Percentiles rank a stretch among this genome's conserved stretches.
Evolutionary conservation across 768 basidiomycete species (phyloP).

Genomic region (Ephemerocybe angulata): DNA sequence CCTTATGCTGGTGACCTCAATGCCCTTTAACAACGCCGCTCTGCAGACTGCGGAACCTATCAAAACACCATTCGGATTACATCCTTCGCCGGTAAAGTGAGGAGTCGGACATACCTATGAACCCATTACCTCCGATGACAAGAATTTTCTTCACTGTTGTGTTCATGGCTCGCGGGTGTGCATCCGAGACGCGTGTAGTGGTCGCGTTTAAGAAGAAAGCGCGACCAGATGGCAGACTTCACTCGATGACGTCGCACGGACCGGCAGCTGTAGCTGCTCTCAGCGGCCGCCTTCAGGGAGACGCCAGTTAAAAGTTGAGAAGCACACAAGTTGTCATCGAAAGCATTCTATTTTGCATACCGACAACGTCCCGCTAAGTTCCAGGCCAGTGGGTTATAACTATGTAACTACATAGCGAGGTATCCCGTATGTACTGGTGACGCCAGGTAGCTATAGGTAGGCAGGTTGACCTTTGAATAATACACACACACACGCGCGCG

Average conservation of each 20-base stretch:
- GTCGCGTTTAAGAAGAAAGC: background rate
- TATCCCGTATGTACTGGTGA: too few relatives aligned
- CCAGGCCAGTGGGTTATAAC: too few relatives aligned
- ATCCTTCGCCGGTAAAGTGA: constrained; percentile 6
- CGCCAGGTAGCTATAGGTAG: too few relatives aligned
- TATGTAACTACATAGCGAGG: too few relatives aligned
- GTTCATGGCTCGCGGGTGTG: constrained; percentile 23
- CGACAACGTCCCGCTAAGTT: too few relatives aligned
- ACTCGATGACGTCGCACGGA: background rate
- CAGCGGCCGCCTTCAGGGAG: too few relatives aligned
- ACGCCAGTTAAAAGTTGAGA: too few relatives aligned
- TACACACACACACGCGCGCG: too few relatives aligned
- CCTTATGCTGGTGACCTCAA: constrained; percentile 90
- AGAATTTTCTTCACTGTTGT: constrained; percentile 57
- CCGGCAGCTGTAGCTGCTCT: background rate
- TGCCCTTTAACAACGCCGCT: constrained; percentile 78
- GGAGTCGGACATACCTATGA: constrained; percentile 62
- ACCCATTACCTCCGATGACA: constrained; percentile 98
- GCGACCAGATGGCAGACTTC: background rate
- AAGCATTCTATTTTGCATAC: too few relatives aligned
- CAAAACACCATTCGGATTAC: constrained; percentile 7
- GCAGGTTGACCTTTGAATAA: too few relatives aligned
- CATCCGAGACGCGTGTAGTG: background rate
- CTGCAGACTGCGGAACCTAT: constrained; percentile 91
- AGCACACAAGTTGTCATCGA: too few relatives aligned